Percentiles rank a stretch among this genome's conserved stretches.
Evolutionary conservation across 345 rosid genomes (phyloP).

Genomic region (Eucalyptus decipiens): DNA sequence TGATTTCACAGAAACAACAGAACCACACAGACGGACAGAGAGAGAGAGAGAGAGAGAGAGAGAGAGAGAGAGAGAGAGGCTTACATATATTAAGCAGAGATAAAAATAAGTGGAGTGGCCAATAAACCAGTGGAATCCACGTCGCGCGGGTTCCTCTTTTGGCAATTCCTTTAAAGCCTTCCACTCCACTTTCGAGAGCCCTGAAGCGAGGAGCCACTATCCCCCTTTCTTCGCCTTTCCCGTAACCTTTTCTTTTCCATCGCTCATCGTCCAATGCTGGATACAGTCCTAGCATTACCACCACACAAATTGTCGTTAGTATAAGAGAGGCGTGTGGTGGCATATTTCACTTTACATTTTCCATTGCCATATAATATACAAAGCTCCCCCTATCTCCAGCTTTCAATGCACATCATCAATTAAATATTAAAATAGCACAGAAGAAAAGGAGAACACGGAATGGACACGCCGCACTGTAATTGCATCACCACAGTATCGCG

Average conservation of each 20-base stretch:
- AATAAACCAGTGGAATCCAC: not conserved
- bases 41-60: not conserved
- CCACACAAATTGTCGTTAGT: not conserved
- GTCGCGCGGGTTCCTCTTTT: not conserved
- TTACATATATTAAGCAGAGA: not conserved
- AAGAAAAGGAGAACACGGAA: not conserved
- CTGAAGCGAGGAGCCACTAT: not conserved
- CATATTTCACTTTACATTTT: constrained; percentile 20
- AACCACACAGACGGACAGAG: not conserved
- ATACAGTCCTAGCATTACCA: not conserved
- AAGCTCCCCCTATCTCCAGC: constrained; percentile 1
- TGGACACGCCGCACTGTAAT: not conserved
- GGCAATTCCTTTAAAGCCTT: not conserved
- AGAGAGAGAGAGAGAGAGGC: not conserved
- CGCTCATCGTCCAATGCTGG: not conserved
- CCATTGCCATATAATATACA: not conserved
- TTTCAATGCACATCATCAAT: not conserved
- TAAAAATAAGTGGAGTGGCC: not conserved
- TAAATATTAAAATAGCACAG: not conserved
- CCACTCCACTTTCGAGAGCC: not conserved
- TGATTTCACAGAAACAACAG: not conserved
- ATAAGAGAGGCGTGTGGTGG: constrained; percentile 12
- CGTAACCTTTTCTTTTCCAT: not conserved
- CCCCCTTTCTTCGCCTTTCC: not conserved
- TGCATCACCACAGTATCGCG: not conserved